phyloP scores from a whole-genome alignment of 2,329 filamentous ascomycete genomes.

The Aspergillus sergii region DNA sequence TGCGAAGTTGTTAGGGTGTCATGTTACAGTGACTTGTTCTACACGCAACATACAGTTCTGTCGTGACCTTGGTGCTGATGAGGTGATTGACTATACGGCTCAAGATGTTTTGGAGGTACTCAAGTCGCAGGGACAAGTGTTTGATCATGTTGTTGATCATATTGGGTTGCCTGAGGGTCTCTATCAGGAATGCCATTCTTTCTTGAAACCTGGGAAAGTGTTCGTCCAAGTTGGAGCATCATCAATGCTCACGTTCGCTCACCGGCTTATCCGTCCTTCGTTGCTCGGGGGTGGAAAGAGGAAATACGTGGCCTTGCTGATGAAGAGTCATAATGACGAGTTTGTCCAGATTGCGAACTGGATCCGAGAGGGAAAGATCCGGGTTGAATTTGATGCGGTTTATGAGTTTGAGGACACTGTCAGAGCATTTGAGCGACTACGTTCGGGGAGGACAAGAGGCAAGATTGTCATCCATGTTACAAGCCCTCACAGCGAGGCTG shows the following conservation, averaged over 20 bases:
- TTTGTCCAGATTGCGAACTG: constrained; percentile 55
- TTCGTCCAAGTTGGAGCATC: constrained; percentile 57
- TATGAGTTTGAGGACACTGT: constrained; percentile 60
- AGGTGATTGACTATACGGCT: constrained; percentile 63
- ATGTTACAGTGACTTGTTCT: constrained; percentile 63
- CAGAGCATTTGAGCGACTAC: constrained; percentile 61
- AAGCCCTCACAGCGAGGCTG: not conserved
- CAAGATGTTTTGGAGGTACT: constrained; percentile 52
- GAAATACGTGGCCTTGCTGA: constrained; percentile 36
- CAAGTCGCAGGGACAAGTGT: constrained; percentile 52
- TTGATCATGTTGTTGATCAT: constrained; percentile 60
- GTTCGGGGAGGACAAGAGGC: constrained; percentile 57
- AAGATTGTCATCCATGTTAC: constrained; percentile 58
- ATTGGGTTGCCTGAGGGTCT: constrained; percentile 54
- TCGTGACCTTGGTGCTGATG: constrained; percentile 62
- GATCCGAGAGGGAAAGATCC: constrained; percentile 51
- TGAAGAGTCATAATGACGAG: constrained; percentile 46
- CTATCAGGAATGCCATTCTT: constrained; percentile 57
- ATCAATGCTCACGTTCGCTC: constrained; percentile 33
- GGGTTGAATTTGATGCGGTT: constrained; percentile 57
- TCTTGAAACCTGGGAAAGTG: constrained; percentile 51
- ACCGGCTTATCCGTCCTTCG: constrained; percentile 47
- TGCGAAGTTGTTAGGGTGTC: constrained; percentile 61
- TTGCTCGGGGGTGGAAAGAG: constrained; percentile 55
- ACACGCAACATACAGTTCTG: constrained; percentile 60